phyloP scores from a whole-genome alignment of 192 early-diverging fungal genomes.

The Coemansia sp. region DNA sequence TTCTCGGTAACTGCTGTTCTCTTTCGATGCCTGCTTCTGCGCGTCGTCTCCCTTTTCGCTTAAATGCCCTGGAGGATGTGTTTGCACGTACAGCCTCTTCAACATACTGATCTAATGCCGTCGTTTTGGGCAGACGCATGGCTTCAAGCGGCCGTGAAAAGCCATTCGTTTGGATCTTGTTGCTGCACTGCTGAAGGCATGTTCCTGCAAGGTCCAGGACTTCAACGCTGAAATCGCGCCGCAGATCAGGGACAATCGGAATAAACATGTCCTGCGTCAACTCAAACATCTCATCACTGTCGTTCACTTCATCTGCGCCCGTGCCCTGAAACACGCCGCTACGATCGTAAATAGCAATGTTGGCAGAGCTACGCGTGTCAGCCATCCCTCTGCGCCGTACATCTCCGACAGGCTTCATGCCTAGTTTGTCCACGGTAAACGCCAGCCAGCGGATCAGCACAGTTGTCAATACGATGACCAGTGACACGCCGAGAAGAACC shows the following conservation, averaged over 20 bases:
- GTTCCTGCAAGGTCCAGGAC: conserved; percentile 51
- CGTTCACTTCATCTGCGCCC: conserved; percentile 10
- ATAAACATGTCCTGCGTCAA: conserved; percentile 14
- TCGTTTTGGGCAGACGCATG: conserved; percentile 37
- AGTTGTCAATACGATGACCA: conserved; percentile 39
- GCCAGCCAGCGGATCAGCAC: conserved; percentile 38
- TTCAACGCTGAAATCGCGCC: conserved; percentile 48
- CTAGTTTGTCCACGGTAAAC: conserved; percentile 23
- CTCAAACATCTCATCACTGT: conserved; percentile 29
- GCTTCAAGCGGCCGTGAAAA: conserved; percentile 29
- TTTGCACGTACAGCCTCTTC: conserved; percentile 9
- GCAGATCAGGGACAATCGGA: conserved; percentile 35
- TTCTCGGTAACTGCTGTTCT: not conserved
- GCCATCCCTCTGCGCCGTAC: not conserved
- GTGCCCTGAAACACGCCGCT: conserved; percentile 37
- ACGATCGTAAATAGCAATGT: conserved; percentile 33
- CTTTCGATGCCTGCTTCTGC: not conserved
- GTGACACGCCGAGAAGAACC: conserved; percentile 24
- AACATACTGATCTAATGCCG: conserved; percentile 47
- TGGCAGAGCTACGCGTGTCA: not conserved
- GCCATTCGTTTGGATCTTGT: conserved; percentile 30
- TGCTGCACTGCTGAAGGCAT: conserved; percentile 51
- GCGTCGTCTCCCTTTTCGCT: not conserved
- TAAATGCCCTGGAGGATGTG: not conserved
- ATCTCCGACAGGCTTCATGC: conserved; percentile 11